phyloP scores from a whole-genome alignment of 805 yeast genomes.

The Hanseniaspora valbyensis region DNA sequence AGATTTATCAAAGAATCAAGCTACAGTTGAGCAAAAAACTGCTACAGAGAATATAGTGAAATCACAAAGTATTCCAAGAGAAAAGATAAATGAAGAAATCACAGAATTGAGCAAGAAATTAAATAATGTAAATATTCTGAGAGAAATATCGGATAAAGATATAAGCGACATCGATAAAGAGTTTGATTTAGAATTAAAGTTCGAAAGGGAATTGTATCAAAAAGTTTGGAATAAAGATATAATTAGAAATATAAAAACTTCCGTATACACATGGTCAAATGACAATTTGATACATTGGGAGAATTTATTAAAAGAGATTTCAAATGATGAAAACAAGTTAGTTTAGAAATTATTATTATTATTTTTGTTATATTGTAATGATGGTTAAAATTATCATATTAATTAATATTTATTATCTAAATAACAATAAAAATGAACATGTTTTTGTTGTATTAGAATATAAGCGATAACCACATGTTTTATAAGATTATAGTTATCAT shows the following conservation, averaged over 20 bases:
- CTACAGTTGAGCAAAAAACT: constrained; percentile 23
- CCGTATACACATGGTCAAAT: constrained; percentile 6
- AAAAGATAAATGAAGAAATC: not conserved
- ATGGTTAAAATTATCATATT: not conserved
- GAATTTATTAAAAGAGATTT: not conserved
- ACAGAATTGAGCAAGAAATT: constrained; percentile 3
- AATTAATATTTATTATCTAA: not conserved
- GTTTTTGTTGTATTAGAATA: too few relatives aligned
- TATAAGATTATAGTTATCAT: too few relatives aligned
- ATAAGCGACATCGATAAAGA: not conserved
- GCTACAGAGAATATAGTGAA: constrained; percentile 25
- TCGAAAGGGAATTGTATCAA: not conserved
- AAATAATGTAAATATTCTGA: not conserved
- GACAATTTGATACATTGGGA: constrained; percentile 7
- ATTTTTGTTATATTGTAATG: too few relatives aligned
- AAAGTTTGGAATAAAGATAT: constrained; percentile 6
- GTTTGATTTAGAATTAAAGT: constrained; percentile 2
- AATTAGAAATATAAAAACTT: not conserved
- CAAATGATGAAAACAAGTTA: not conserved
- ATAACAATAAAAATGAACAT: too few relatives aligned
- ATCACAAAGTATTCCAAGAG: constrained; percentile 11
- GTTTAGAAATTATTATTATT: too few relatives aligned
- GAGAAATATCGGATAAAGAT: not conserved
- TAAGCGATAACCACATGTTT: too few relatives aligned
- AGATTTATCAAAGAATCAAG: constrained; percentile 22